phyloP scores from a whole-genome alignment of 2,329 filamentous ascomycete species.

The Metarhizium anisopliae region DNA sequence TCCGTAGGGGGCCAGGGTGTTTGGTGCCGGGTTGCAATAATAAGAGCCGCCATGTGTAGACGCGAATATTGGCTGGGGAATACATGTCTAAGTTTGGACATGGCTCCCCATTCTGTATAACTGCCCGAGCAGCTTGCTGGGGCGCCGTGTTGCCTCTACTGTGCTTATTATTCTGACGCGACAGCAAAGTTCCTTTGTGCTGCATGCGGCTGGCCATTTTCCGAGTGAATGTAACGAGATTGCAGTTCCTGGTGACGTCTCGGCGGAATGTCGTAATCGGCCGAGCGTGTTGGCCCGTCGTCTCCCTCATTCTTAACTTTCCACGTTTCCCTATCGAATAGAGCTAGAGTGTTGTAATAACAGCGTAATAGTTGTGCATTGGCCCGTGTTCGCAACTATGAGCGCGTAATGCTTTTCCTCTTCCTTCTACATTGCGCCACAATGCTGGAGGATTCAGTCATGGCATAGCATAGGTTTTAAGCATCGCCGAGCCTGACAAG shows the following conservation, averaged over 20 bases:
- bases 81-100: not conserved
- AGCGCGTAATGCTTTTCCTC: too few species aligned
- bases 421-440: too few species aligned
- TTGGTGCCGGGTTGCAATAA: too few species aligned
- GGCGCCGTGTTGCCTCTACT: not conserved
- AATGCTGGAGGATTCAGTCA: too few species aligned
- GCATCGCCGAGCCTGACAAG: too few species aligned
- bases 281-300: not conserved
- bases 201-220: not conserved
- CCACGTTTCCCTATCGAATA: too few species aligned
- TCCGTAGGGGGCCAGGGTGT: too few species aligned
- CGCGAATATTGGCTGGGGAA: not conserved
- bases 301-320: not conserved
- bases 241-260: not conserved
- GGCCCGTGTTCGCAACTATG: too few species aligned
- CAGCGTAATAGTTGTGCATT: too few species aligned
- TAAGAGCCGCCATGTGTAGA: too few species aligned
- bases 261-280: not conserved
- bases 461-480: too few species aligned
- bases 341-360: not conserved
- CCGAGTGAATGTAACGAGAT: not conserved
- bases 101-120: not conserved
- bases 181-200: not conserved
- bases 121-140: not conserved
- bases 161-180: not conserved